phyloP scores from a whole-genome alignment of 2,329 filamentous ascomycete genomes.

The Coniochaeta ligniaria region DNA sequence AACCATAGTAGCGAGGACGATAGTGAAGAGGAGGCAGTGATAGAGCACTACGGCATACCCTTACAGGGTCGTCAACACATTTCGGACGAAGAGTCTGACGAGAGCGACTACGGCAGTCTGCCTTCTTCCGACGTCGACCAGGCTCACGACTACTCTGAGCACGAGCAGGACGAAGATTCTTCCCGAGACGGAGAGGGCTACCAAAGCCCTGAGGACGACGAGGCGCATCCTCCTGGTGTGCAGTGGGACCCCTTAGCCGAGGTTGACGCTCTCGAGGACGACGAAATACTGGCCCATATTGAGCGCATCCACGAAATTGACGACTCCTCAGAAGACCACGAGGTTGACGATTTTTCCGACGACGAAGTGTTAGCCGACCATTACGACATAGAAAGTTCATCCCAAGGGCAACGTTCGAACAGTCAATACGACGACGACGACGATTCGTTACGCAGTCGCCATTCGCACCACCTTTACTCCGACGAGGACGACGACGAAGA shows the following conservation, averaged over 20 bases:
- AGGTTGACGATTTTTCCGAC: not conserved
- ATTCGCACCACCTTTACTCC: not conserved
- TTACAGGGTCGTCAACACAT: not conserved
- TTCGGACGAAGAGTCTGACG: not conserved
- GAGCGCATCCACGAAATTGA: not conserved
- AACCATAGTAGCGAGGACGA: not conserved
- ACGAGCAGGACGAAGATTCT: not conserved
- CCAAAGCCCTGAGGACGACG: not conserved
- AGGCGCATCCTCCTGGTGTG: not conserved
- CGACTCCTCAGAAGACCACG: not conserved
- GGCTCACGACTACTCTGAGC: not conserved
- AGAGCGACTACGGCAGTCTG: not conserved
- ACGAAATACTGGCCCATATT: not conserved
- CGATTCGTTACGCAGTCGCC: not conserved
- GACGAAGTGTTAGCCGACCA: not conserved
- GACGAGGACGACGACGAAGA: not conserved
- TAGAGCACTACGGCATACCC: not conserved
- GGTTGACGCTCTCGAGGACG: not conserved
- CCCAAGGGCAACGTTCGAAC: not conserved
- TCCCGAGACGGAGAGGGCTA: not conserved
- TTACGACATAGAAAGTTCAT: not conserved
- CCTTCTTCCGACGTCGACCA: not conserved
- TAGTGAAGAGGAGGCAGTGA: not conserved
- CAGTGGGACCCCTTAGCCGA: not conserved
- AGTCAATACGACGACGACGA: not conserved